These are phyloP conservation scores for Cladosporium sp. DNA, from an alignment of 2,329 filamentous ascomycete species.

Conservation along the genomic window DNA sequence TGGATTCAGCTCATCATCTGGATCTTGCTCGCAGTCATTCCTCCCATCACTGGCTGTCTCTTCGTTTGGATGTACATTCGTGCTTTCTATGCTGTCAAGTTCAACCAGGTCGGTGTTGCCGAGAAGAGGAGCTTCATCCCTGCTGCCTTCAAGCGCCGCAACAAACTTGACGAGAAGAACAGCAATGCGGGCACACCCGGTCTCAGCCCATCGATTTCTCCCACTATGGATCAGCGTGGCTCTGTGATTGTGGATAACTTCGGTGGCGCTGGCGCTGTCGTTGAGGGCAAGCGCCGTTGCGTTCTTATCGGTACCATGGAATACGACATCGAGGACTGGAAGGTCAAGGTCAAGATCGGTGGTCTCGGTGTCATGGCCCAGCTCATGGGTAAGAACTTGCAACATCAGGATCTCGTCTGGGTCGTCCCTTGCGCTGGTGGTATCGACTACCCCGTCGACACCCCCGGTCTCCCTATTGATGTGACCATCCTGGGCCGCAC, in stretches of 20 bases:
- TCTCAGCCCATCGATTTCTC: conserved; percentile 7
- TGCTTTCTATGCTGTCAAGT: conserved; percentile 61
- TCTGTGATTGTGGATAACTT: conserved; percentile 23
- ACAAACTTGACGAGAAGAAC: conserved; percentile 22
- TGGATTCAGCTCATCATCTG: conserved; percentile 52
- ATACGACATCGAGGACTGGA: conserved; percentile 68
- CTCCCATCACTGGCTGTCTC: conserved; percentile 46
- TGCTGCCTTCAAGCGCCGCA: conserved; percentile 18
- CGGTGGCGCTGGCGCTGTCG: conserved; percentile 21
- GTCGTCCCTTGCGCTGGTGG: conserved; percentile 53
- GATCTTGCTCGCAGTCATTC: conserved; percentile 51
- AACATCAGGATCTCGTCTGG: conserved; percentile 62
- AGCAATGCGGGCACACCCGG: conserved; percentile 7
- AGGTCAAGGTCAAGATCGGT: conserved; percentile 67
- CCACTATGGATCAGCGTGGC: conserved; percentile 11
- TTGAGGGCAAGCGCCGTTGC: conserved; percentile 40
- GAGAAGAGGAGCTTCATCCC: conserved; percentile 42
- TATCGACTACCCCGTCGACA: conserved; percentile 59
- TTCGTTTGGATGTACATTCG: conserved; percentile 56
- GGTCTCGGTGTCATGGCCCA: conserved; percentile 68
- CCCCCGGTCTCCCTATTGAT: conserved; percentile 56
- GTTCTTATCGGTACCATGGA: conserved; percentile 68
- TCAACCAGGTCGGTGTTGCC: conserved; percentile 54
- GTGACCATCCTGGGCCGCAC: conserved; percentile 58
- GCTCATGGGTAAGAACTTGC: conserved; percentile 62